Base-by-base conservation (phyloP, 768 basidiomycete genomes). In the Tricholoma furcatifolium region DNA sequence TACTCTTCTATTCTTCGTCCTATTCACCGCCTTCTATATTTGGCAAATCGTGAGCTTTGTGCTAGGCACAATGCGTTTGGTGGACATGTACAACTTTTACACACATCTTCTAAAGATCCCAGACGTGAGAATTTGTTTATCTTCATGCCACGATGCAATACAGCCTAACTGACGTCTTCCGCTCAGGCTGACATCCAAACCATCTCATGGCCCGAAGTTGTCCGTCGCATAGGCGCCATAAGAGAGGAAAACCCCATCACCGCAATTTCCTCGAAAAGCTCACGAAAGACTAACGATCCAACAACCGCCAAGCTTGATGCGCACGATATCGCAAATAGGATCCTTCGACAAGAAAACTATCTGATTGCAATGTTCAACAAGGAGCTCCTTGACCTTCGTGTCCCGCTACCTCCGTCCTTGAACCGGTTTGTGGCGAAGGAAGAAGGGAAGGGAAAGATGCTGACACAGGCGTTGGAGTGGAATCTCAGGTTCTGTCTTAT, bases 321-420 rank as follows among this genome's bases (percentile, higher is more conserved):
- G 2, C 97, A 99, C 65, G 96, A 98, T 69, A 85, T 98, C 48
- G 96, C 96, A 4, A 98, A 98, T 66, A 88, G 97, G 47, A 98
- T 99, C 62, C 82, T 99, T 84, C 83, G 97, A 30, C 93, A 98
- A 67, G 97, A 98, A 66, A 99, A 99, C 70, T 99, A 98, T 66
- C 80, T 99, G 46, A 97, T 98, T 53, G 94, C 97, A 0, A 70
- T 99, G 17, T 97, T 99, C 70, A 99, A 98, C 73, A 98, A 98
- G 67, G 93, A 97, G 57, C 70, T 98, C 4, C 76, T 99, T 47
- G 91, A 99, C 70, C 77, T 98, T 18, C 84, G 85, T 8, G 80
- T 93, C 1, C 92, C 97, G 2, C 63, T 94, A 23, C 95, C 93
- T 5, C 67, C 59, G 18, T 51, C 70, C n/a, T 61, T 87, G 43